phyloP scores from a whole-genome alignment of 2,329 filamentous ascomycete genomes.

The Colletotrichum sp. region DNA sequence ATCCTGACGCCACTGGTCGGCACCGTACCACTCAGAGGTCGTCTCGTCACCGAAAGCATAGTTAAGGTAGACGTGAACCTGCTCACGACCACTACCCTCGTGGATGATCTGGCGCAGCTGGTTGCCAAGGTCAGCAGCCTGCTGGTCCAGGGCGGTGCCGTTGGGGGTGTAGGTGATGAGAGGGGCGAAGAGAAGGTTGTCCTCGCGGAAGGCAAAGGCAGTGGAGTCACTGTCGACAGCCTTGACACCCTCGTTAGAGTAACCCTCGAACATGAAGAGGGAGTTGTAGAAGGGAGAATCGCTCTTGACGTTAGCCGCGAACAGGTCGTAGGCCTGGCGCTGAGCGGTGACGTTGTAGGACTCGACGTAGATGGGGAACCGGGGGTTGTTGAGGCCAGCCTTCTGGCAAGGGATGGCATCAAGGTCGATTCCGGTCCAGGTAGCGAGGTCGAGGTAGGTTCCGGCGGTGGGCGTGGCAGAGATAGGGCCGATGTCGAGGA shows the following conservation, averaged over 20 bases:
- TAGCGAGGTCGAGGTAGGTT: constrained; percentile 48
- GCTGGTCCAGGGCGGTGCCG: constrained; percentile 33
- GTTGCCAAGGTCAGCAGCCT: constrained; percentile 40
- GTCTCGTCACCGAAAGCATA: constrained; percentile 56
- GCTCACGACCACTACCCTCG: constrained; percentile 33
- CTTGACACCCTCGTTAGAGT: constrained; percentile 50
- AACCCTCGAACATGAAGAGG: constrained; percentile 62
- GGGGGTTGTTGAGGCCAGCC: constrained; percentile 40
- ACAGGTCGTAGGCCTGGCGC: constrained; percentile 34
- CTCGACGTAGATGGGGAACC: constrained; percentile 49
- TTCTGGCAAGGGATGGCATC: constrained; percentile 46
- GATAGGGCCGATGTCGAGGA: constrained; percentile 45
- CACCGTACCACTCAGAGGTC: constrained; percentile 48
- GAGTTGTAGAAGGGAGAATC: constrained; percentile 31
- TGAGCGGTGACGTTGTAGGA: constrained; percentile 38
- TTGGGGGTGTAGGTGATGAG: constrained; percentile 40
- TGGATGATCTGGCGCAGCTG: constrained; percentile 40
- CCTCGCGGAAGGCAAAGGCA: constrained; percentile 50
- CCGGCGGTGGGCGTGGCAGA: constrained; percentile 35
- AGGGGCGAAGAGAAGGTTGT: constrained; percentile 46
- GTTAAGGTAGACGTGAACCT: constrained; percentile 51
- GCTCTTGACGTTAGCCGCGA: constrained; percentile 28
- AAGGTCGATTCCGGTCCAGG: constrained; percentile 45
- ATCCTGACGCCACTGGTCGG: constrained; percentile 52
- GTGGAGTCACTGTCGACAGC: constrained; percentile 36